Conservation (phyloP, 2,329 filamentous ascomycete genomes). For the Atkinsonella hypoxylon region DNA sequence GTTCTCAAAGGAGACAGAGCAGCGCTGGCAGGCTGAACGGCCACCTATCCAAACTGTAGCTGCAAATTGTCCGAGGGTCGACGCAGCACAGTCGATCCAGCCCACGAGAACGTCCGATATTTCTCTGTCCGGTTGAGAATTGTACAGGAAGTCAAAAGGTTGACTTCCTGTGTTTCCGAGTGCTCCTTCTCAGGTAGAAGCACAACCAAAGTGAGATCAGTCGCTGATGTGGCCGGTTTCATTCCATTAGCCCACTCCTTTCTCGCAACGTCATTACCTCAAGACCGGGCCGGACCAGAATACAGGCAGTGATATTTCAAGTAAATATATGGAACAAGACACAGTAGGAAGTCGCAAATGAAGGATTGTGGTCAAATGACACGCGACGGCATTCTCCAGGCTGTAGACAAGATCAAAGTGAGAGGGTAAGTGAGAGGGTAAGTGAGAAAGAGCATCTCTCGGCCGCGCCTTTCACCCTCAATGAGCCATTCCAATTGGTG, state of each 20-base stretch:
- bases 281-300: neutral
- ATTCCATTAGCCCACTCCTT: neutral
- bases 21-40: neutral
- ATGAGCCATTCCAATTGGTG: constrained; percentile 3
- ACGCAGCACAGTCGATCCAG: neutral
- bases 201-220: neutral
- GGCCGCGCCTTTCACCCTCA: neutral
- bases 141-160: neutral
- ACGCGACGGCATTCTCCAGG: neutral
- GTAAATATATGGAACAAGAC: neutral
- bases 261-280: constrained; percentile 3
- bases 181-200: neutral
- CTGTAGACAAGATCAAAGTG: constrained; percentile 3
- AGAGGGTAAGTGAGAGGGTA: neutral
- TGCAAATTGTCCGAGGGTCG: neutral
- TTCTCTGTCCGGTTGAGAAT: no score
- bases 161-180: neutral
- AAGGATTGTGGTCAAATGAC: neutral
- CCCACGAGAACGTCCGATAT: neutral
- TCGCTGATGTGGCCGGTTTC: neutral
- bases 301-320: neutral
- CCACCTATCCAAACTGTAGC: neutral
- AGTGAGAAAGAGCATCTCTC: constrained; percentile 1
- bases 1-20: neutral
- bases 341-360: neutral